These are phyloP conservation scores for Blepharisma stoltei DNA, from an alignment of 73 alveolate genomes.

Conservation along the genomic window DNA sequence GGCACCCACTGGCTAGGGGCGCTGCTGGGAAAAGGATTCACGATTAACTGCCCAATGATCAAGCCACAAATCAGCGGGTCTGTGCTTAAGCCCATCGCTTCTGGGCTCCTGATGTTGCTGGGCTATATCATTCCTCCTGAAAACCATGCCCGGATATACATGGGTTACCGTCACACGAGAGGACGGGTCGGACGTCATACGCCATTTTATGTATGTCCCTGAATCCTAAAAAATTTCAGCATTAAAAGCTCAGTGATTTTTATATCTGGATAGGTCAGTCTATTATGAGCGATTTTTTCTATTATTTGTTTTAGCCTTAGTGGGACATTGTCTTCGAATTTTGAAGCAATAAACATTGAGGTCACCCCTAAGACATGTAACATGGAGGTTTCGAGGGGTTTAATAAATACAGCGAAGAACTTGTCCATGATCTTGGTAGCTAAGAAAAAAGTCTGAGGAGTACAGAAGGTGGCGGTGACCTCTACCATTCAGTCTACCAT, in stretches of 20 bases:
- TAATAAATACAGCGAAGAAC: conserved; percentile 35
- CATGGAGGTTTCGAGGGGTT: conserved; percentile 47
- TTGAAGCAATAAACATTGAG: conserved; percentile 79
- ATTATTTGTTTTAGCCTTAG: conserved; percentile 67
- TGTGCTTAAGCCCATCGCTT: too few species aligned
- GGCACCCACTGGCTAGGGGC: too few species aligned
- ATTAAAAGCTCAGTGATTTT: conserved; percentile 46
- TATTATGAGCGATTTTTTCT: conserved; percentile 84
- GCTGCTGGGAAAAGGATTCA: too few species aligned
- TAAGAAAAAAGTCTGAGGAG: conserved; percentile 61
- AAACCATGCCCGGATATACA: too few species aligned
- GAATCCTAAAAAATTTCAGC: too few species aligned
- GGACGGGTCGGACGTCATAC: too few species aligned
- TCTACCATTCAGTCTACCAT: conserved; percentile 87
- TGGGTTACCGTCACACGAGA: too few species aligned
- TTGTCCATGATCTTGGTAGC: conserved; percentile 57
- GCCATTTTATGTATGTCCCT: too few species aligned
- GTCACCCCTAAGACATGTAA: conserved; percentile 83
- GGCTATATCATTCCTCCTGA: too few species aligned
- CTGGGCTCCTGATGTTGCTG: too few species aligned
- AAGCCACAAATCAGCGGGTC: too few species aligned
- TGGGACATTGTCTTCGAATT: conserved; percentile 85
- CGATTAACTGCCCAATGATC: too few species aligned
- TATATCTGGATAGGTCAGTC: conserved; percentile 60
- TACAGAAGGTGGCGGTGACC: conserved; percentile 62